Evolutionary conservation across 192 early-diverging fungal species (phyloP).

Genomic region (Coemansia sp.): DNA sequence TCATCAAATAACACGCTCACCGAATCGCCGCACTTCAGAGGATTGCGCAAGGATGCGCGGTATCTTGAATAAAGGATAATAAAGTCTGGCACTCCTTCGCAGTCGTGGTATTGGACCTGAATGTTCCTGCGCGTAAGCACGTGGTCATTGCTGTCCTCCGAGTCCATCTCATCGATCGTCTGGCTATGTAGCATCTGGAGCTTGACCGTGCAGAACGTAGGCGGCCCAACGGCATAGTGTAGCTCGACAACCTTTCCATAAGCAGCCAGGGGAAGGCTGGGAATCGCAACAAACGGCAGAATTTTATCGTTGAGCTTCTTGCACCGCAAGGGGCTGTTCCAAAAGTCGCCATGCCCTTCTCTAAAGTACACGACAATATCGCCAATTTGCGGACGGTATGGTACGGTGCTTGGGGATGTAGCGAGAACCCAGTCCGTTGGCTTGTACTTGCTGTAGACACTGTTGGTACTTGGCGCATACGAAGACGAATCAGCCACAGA

Average conservation of each 20-base stretch:
- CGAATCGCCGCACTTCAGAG: slow-evolving; percentile 51
- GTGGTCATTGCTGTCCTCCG: slow-evolving; percentile 32
- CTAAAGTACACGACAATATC: slow-evolving; percentile 59
- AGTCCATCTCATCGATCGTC: slow-evolving; percentile 52
- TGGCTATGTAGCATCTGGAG: slow-evolving; percentile 45
- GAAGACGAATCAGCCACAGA: slow-evolving; percentile 2
- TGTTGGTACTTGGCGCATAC: background rate
- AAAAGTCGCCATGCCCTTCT: slow-evolving; percentile 63
- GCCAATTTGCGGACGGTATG: slow-evolving; percentile 65
- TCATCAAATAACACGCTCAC: slow-evolving; percentile 70
- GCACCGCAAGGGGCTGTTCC: slow-evolving; percentile 45
- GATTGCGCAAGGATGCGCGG: slow-evolving; percentile 56
- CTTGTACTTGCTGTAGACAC: slow-evolving; percentile 12
- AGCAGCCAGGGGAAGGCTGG: slow-evolving; percentile 50
- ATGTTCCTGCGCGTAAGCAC: slow-evolving; percentile 31
- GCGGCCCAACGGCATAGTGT: slow-evolving; percentile 68
- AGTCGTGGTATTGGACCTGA: slow-evolving; percentile 69
- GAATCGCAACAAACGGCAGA: slow-evolving; percentile 48
- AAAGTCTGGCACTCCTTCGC: slow-evolving; percentile 69
- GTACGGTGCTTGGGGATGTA: slow-evolving; percentile 44
- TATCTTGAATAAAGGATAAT: slow-evolving; percentile 65
- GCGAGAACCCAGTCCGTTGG: slow-evolving; percentile 59
- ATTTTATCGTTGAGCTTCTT: slow-evolving; percentile 45
- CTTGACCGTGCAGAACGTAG: slow-evolving; percentile 62
- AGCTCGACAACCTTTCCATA: slow-evolving; percentile 61